phyloP scores from a whole-genome alignment of 306 rosid species.

The Vigna radiata region DNA sequence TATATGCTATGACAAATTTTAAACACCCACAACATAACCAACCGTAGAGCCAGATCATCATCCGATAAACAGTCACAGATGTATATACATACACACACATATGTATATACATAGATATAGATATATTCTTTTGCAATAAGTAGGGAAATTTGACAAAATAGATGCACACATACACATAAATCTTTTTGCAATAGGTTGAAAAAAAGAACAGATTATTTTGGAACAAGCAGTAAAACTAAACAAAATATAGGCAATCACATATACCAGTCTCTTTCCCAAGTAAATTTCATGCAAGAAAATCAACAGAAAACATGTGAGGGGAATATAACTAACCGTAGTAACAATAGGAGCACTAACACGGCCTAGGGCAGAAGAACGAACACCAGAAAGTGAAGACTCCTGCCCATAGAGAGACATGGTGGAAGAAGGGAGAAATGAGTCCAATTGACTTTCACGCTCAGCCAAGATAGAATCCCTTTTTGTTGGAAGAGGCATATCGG shows the following conservation, averaged over 20 bases:
- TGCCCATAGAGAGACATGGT: constrained; percentile 71
- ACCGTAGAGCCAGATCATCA: constrained; percentile 34
- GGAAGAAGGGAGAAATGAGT: constrained; percentile 68
- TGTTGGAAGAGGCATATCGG: constrained; percentile 60
- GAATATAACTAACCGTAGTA: constrained; percentile 69
- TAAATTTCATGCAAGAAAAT: constrained; percentile 19
- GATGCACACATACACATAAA: neutral
- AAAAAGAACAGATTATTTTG: constrained; percentile 8
- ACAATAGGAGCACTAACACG: constrained; percentile 86
- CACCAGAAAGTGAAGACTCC: constrained; percentile 66
- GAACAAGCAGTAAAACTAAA: constrained; percentile 17
- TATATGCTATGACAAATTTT: constrained; percentile 20
- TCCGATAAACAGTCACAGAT: neutral
- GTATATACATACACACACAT: too few relatives aligned
- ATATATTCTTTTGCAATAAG: neutral
- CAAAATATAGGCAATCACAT: constrained; percentile 30
- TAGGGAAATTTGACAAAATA: constrained; percentile 25
- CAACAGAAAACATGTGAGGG: constrained; percentile 20
- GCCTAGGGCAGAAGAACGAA: constrained; percentile 72
- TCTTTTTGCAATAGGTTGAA: neutral
- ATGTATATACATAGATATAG: neutral
- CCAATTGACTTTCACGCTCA: constrained; percentile 73
- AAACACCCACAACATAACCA: constrained; percentile 20
- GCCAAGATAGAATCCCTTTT: constrained; percentile 71
- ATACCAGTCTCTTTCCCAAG: constrained; percentile 7